phyloP scores from a whole-genome alignment of 208 protist genomes.

The Trypanosoma avium region DNA sequence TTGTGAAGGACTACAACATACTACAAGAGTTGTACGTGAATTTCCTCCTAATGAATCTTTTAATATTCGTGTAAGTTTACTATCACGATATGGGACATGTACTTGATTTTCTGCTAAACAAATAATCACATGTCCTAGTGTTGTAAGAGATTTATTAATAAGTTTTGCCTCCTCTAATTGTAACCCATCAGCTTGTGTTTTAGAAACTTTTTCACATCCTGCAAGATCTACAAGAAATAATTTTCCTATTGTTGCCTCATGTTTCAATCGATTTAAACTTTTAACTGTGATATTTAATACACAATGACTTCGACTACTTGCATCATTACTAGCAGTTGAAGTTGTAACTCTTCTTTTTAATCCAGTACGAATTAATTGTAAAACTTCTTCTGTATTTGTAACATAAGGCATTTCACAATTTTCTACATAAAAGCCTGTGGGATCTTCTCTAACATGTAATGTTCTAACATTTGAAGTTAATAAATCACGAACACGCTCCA shows the following conservation, averaged over 20 bases:
- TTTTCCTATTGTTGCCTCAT: slow-evolving; percentile 81
- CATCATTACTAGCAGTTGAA: slow-evolving; percentile 87
- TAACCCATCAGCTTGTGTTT: slow-evolving; percentile 78
- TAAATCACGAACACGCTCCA: slow-evolving; percentile 96
- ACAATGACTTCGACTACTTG: slow-evolving; percentile 85
- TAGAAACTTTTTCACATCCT: slow-evolving; percentile 87
- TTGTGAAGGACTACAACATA: slow-evolving; percentile 80
- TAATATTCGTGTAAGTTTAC: slow-evolving; percentile 85
- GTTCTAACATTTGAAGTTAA: slow-evolving; percentile 47
- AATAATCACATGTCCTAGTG: slow-evolving; percentile 85
- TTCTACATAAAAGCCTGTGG: slow-evolving; percentile 88
- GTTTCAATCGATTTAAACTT: slow-evolving; percentile 41
- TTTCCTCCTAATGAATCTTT: slow-evolving; percentile 91
- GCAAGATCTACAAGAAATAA: slow-evolving; percentile 91
- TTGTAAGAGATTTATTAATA: slow-evolving; percentile 91
- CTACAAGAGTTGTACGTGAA: slow-evolving; percentile 85
- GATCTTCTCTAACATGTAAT: slow-evolving; percentile 75
- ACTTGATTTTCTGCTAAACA: slow-evolving; percentile 63
- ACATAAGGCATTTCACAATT: slow-evolving; percentile 87
- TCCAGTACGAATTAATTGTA: slow-evolving; percentile 80
- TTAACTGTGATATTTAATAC: slow-evolving; percentile 84
- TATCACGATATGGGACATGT: slow-evolving; percentile 88
- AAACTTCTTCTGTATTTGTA: slow-evolving; percentile 73
- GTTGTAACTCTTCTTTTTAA: slow-evolving; percentile 70
- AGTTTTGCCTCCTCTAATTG: slow-evolving; percentile 92